A percentile compares a stretch with the other conserved stretches of the same genome.
These are phyloP conservation scores for Parascedosporium putredinis DNA, from an alignment of 2,329 filamentous ascomycete genomes.

Conservation along the genomic window DNA sequence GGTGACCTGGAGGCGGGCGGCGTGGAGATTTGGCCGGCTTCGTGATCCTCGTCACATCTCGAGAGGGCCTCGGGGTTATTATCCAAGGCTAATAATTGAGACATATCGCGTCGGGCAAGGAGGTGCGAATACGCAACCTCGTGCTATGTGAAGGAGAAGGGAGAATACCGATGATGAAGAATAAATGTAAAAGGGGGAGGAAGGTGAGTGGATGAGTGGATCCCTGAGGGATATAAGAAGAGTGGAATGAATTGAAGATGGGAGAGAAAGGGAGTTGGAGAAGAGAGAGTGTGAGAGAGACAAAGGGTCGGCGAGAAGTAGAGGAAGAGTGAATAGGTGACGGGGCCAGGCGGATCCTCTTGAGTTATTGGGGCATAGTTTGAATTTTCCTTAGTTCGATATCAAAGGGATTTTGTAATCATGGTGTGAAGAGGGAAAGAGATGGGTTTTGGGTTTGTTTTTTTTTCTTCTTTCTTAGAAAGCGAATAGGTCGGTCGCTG, in stretches of 20 bases:
- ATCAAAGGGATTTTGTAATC: not conserved
- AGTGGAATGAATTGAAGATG: too few species aligned
- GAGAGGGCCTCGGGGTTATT: not conserved
- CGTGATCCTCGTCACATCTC: not conserved
- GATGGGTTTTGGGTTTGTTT: not conserved
- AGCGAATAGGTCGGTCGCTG: too few species aligned
- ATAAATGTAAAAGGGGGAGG: too few species aligned
- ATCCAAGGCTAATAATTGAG: not conserved
- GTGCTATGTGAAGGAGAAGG: too few species aligned
- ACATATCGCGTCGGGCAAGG: not conserved
- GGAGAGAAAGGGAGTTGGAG: not conserved
- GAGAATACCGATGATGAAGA: too few species aligned
- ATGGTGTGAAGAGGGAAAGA: not conserved
- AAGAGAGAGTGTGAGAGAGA: not conserved
- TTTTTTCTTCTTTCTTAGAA: too few species aligned
- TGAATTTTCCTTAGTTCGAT: not conserved
- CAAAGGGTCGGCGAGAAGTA: not conserved
- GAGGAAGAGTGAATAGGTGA: not conserved
- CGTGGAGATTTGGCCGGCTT: constrained; percentile 12
- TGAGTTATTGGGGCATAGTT: constrained; percentile 1
- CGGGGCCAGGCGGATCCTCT: not conserved
- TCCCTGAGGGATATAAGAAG: too few species aligned
- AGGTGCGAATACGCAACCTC: too few species aligned
- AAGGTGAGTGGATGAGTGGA: too few species aligned
- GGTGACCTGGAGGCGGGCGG: constrained; percentile 26